phyloP scores from a whole-genome alignment of 2,329 filamentous ascomycete genomes.

The Trichophaea hybrida region DNA sequence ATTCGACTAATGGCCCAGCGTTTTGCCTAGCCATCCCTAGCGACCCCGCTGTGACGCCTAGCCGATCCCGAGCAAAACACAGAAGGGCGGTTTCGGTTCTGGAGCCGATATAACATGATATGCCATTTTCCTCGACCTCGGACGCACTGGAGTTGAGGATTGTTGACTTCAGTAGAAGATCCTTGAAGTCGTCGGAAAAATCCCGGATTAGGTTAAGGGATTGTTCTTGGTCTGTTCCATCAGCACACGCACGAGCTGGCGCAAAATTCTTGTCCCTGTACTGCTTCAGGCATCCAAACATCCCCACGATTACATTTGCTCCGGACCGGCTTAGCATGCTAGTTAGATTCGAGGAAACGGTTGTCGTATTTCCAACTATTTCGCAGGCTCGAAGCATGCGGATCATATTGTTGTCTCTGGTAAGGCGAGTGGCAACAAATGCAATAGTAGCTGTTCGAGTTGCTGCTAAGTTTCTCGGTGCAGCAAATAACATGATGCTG shows the following conservation, averaged over 20 bases:
- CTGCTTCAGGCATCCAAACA: too few relatives aligned
- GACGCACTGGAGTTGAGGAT: constrained; percentile 57
- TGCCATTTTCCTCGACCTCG: constrained; percentile 48
- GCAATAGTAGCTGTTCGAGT: constrained; percentile 54
- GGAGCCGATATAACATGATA: constrained; percentile 51
- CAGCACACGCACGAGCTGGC: constrained; percentile 27
- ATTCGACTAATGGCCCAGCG: constrained; percentile 44
- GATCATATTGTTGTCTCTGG: constrained; percentile 58
- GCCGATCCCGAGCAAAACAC: constrained; percentile 49
- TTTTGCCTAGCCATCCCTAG: constrained; percentile 45
- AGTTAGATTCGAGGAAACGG: constrained; percentile 69
- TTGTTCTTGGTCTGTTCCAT: constrained; percentile 37
- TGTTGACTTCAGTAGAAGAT: constrained; percentile 48
- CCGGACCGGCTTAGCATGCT: constrained; percentile 55
- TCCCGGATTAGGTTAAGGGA: constrained; percentile 38
- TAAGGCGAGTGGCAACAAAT: constrained; percentile 52
- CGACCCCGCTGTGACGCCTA: constrained; percentile 51
- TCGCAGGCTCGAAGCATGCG: constrained; percentile 53
- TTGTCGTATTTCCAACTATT: constrained; percentile 57
- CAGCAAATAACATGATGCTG: constrained; percentile 33
- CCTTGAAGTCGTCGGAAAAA: too few relatives aligned
- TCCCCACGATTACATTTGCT: constrained; percentile 34
- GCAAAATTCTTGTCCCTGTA: constrained; percentile 24
- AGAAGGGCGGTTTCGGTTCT: constrained; percentile 66
- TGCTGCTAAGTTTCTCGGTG: constrained; percentile 35